These are phyloP conservation scores for Cavenderia fasciculata DNA, from an alignment of 78 protist species.

Conservation along the genomic window DNA sequence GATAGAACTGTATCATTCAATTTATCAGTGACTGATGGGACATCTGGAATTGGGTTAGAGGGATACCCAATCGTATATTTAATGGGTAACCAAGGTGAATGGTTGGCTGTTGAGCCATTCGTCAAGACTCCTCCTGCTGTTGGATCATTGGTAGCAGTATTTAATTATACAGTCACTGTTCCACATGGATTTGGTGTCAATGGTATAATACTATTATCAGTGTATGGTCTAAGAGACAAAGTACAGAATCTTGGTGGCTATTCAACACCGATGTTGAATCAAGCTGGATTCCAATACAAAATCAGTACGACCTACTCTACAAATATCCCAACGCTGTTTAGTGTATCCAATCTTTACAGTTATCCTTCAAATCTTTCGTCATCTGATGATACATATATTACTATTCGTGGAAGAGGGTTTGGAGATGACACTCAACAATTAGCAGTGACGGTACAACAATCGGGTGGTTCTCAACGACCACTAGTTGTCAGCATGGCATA, in stretches of 20 bases:
- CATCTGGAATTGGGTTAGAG: neutral
- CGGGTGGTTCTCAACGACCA: neutral
- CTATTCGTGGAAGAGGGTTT: no score
- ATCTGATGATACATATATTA: no score
- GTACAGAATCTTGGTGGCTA: neutral
- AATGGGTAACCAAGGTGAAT: neutral
- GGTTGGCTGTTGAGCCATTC: neutral
- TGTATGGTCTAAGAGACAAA: slow-evolving; percentile 14
- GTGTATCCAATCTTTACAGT: neutral
- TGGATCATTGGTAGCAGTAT: no score
- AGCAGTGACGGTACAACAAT: neutral
- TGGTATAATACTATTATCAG: neutral
- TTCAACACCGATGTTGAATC: neutral
- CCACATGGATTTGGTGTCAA: slow-evolving; percentile 19
- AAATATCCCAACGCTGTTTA: neutral
- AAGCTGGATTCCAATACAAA: neutral
- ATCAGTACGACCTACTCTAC: neutral
- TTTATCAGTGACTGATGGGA: neutral
- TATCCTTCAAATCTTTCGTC: no score
- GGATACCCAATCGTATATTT: neutral
- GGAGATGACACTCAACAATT: no score
- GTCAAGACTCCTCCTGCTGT: neutral
- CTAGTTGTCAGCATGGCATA: no score
- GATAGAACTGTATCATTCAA: neutral
- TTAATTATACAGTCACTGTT: neutral